A percentile compares a stretch with the other conserved stretches of the same genome.
phyloP scores from a whole-genome alignment of 345 rosid genomes.

The Triadica sebifera region DNA sequence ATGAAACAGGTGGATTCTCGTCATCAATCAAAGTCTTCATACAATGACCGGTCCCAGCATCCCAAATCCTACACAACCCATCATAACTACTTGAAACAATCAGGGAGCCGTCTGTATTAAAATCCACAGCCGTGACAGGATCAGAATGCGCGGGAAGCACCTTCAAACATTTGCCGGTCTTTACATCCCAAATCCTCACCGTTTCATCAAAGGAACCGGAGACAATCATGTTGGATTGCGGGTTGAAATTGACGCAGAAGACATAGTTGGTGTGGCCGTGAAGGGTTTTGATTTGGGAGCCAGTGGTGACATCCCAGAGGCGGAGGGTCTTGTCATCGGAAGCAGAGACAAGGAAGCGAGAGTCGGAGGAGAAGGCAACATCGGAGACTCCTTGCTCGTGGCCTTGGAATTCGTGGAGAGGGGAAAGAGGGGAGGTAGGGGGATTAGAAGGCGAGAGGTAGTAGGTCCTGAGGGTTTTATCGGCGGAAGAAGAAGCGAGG shows the following conservation, averaged over 20 bases:
- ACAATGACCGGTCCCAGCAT: constrained; percentile 83
- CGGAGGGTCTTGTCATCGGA: constrained; percentile 93
- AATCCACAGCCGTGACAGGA: constrained; percentile 90
- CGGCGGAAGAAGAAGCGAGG: constrained; percentile 84
- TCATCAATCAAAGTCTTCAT: constrained; percentile 83
- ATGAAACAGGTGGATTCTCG: constrained; percentile 91
- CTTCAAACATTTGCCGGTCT: constrained; percentile 77
- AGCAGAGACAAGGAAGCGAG: constrained; percentile 80
- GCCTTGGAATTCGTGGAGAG: constrained; percentile 57
- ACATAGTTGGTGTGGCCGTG: constrained; percentile 78
- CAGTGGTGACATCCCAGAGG: constrained; percentile 84
- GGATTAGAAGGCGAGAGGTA: constrained; percentile 43
- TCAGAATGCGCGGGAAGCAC: constrained; percentile 94
- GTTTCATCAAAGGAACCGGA: constrained; percentile 95
- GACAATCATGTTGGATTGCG: constrained; percentile 81
- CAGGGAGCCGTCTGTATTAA: constrained; percentile 72
- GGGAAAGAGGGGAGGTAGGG: constrained; percentile 34
- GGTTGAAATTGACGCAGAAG: constrained; percentile 84
- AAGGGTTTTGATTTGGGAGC: constrained; percentile 57
- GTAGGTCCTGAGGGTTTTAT: constrained; percentile 72
- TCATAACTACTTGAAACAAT: constrained; percentile 91
- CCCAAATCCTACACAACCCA: constrained; percentile 91
- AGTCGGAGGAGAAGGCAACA: constrained; percentile 82
- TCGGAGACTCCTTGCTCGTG: constrained; percentile 85
- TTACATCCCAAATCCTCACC: constrained; percentile 91